These are phyloP conservation scores for Akebia trifoliata DNA, from an alignment of 164 flowering plant genomes.

Conservation along the genomic window DNA sequence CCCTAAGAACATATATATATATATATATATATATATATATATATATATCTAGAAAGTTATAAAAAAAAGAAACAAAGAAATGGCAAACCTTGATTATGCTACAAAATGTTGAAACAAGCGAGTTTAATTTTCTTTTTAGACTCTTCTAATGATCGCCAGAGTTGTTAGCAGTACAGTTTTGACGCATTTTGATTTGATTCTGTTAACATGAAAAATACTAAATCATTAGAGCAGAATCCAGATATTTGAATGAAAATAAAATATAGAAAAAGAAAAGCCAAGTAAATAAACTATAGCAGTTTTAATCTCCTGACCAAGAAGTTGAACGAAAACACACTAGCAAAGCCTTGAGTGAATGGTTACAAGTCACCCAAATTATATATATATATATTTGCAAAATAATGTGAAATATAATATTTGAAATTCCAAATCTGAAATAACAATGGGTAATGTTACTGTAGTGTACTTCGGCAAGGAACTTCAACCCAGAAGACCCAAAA, in stretches of 20 bases:
- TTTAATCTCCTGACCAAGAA: background rate
- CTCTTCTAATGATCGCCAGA: background rate
- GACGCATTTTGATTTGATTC: conserved; percentile 2
- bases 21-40: too few relatives aligned
- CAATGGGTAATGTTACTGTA: too few relatives aligned
- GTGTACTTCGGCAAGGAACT: too few relatives aligned
- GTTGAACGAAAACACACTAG: background rate
- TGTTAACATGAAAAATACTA: conserved; percentile 1
- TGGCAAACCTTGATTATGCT: conserved; percentile 5
- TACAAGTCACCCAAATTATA: too few relatives aligned
- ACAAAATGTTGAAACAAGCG: conserved; percentile 2
- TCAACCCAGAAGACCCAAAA: too few relatives aligned
- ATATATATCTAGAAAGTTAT: too few relatives aligned
- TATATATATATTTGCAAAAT: too few relatives aligned
- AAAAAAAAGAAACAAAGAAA: background rate
- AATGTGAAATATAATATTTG: too few relatives aligned
- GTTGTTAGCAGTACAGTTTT: conserved; percentile 2
- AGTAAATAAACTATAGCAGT: too few relatives aligned
- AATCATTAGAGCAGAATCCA: background rate
- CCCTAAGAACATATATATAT: too few relatives aligned
- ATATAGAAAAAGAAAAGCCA: background rate
- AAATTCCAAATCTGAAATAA: too few relatives aligned
- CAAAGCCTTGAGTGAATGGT: too few relatives aligned
- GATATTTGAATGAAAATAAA: background rate
- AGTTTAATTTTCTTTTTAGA: background rate